Conservation (phyloP, 2,329 filamentous ascomycete genomes). For the Verticillium isaacii region DNA sequence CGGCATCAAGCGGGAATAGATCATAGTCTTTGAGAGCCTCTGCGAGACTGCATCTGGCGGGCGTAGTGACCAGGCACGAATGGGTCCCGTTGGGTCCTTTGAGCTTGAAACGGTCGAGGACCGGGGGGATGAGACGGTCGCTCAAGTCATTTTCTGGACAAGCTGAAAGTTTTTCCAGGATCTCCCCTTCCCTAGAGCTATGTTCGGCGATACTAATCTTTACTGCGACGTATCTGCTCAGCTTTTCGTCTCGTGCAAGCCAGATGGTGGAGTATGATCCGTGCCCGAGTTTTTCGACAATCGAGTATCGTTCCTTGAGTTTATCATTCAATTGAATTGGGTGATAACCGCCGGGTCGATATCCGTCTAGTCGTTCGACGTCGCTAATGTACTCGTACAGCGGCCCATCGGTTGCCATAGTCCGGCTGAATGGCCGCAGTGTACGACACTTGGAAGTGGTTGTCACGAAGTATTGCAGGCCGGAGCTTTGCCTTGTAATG, state of each 20-base stretch:
- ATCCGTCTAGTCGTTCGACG: conserved; percentile 13
- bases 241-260: conserved; percentile 18
- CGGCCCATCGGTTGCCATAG: not conserved
- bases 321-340: conserved; percentile 27
- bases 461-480: not conserved
- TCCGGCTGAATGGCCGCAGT: not conserved
- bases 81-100: conserved; percentile 13
- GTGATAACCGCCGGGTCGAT: conserved; percentile 27
- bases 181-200: conserved; percentile 5
- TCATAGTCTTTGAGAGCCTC: conserved; percentile 4
- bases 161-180: conserved; percentile 11
- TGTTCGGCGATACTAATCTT: conserved; percentile 18
- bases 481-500: not conserved
- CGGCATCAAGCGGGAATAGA: conserved; percentile 10
- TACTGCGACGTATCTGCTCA: conserved; percentile 16
- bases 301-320: conserved; percentile 16
- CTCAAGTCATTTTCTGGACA: not conserved
- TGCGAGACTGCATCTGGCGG: conserved; percentile 12
- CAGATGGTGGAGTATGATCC: conserved; percentile 20
- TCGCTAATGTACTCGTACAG: not conserved
- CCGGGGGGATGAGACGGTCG: conserved; percentile 1
- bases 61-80: conserved; percentile 10
- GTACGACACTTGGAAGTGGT: not conserved
- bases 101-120: conserved; percentile 12
- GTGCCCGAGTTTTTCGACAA: conserved; percentile 14